Percentiles rank a stretch among this genome's conserved stretches.
phyloP scores from a whole-genome alignment of 2,329 filamentous ascomycete genomes.

The Alternaria brassicae region DNA sequence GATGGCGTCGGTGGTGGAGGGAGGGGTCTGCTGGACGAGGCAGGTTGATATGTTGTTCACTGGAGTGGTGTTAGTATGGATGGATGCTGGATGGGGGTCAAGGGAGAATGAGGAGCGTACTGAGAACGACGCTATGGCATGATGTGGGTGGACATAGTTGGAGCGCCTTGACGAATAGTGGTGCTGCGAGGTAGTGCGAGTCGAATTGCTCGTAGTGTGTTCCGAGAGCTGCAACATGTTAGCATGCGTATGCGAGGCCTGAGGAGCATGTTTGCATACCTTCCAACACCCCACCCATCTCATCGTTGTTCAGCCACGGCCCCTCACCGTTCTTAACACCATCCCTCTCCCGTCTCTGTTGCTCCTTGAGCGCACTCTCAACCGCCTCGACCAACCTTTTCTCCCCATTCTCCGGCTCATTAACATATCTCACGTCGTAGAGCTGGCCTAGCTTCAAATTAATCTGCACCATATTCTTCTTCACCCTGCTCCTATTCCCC shows the following conservation, averaged over 20 bases:
- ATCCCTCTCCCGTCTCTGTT: constrained; percentile 69
- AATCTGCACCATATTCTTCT: constrained; percentile 77
- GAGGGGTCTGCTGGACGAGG: constrained; percentile 69
- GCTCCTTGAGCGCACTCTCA: constrained; percentile 78
- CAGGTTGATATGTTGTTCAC: constrained; percentile 83
- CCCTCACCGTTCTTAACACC: constrained; percentile 75
- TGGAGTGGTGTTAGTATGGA: constrained; percentile 37
- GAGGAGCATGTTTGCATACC: constrained; percentile 52
- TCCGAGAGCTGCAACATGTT: constrained; percentile 67
- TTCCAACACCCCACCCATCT: constrained; percentile 78
- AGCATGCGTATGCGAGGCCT: constrained; percentile 10
- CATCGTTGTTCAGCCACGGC: constrained; percentile 72
- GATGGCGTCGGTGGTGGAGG: constrained; percentile 34
- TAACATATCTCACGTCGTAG: constrained; percentile 78
- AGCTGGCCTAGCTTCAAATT: constrained; percentile 85
- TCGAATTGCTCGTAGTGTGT: constrained; percentile 76
- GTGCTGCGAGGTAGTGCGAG: constrained; percentile 81
- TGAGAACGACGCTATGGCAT: constrained; percentile 83
- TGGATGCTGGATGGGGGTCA: neutral
- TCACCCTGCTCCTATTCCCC: constrained; percentile 66
- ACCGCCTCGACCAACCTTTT: constrained; percentile 80
- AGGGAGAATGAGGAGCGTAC: constrained; percentile 53
- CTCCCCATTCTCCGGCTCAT: constrained; percentile 76
- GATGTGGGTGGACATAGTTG: constrained; percentile 67
- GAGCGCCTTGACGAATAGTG: constrained; percentile 85